Percentiles rank a stretch among this genome's conserved stretches.
These are phyloP conservation scores for Phytophthora ohioensis DNA, from an alignment of 352 stramenopile species.

Conservation along the genomic window DNA sequence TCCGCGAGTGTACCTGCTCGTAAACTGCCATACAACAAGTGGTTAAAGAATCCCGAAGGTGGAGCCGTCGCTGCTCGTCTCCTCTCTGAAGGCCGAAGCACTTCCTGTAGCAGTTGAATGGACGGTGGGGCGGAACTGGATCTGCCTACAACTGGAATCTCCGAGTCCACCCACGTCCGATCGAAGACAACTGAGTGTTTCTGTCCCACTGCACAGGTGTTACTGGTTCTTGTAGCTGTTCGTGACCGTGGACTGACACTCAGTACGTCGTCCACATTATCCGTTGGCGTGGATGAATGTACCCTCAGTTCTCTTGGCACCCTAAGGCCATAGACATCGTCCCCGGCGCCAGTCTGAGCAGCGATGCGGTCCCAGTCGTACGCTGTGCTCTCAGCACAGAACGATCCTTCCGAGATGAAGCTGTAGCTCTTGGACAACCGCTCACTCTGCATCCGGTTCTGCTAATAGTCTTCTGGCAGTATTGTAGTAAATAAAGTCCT, in stretches of 20 bases:
- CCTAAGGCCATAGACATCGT: constrained; percentile 36
- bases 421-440: constrained; percentile 69
- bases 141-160: constrained; percentile 62
- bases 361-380: constrained; percentile 56
- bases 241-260: constrained; percentile 21
- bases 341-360: constrained; percentile 18
- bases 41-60: constrained; percentile 69
- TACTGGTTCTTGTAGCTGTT: constrained; percentile 25
- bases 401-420: constrained; percentile 87
- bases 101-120: constrained; percentile 72
- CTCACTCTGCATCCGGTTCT: constrained; percentile 35
- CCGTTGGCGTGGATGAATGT: constrained; percentile 38
- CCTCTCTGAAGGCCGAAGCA: constrained; percentile 44
- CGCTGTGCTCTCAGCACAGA: constrained; percentile 43
- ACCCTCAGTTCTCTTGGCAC: constrained; percentile 33
- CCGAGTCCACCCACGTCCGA: constrained; percentile 50
- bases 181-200: constrained; percentile 74
- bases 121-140: constrained; percentile 71
- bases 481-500: neutral
- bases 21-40: constrained; percentile 78
- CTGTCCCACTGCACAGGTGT: constrained; percentile 26
- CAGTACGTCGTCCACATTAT: constrained; percentile 35
- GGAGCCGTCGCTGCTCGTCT: constrained; percentile 60
- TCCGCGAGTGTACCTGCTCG: constrained; percentile 60
- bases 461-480: neutral